Percentiles rank a stretch among this genome's conserved stretches.
Conservation (phyloP, 768 basidiomycete species). For the Hygrocybe punicea region DNA sequence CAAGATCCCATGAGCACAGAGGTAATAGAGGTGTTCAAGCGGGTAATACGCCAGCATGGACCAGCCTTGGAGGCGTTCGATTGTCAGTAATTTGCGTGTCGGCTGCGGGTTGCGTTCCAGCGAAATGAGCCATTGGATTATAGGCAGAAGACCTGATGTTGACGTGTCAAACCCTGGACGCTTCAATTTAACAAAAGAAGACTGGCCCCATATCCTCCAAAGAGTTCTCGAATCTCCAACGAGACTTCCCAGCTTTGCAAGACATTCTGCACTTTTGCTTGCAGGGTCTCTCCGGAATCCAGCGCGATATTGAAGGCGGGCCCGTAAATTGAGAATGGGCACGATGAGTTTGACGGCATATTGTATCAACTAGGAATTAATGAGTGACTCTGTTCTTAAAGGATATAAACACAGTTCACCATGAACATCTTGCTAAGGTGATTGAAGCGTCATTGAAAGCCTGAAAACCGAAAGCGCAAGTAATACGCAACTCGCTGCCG, state of each 20-base stretch:
- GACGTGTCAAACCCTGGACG: background rate
- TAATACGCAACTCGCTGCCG: slow-evolving; percentile 73
- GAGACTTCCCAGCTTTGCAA: slow-evolving; percentile 51
- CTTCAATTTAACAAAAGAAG: no score
- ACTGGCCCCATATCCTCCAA: slow-evolving; percentile 77
- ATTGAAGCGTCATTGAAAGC: slow-evolving; percentile 4
- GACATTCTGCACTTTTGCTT: slow-evolving; percentile 52
- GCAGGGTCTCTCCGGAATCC: slow-evolving; percentile 53
- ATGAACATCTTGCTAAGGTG: slow-evolving; percentile 66
- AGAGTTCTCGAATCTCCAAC: slow-evolving; percentile 69
- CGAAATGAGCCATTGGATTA: slow-evolving; percentile 74
- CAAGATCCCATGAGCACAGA: slow-evolving; percentile 58
- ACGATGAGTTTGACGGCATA: slow-evolving; percentile 68
- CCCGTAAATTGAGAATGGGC: slow-evolving; percentile 63
- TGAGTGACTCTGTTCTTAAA: background rate
- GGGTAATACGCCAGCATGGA: slow-evolving; percentile 80
- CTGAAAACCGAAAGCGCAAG: slow-evolving; percentile 5
- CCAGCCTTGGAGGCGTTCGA: slow-evolving; percentile 78
- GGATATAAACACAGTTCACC: slow-evolving; percentile 38
- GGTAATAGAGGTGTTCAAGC: slow-evolving; percentile 71
- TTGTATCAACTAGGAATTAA: slow-evolving; percentile 56
- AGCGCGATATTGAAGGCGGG: slow-evolving; percentile 61
- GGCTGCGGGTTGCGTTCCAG: slow-evolving; percentile 70
- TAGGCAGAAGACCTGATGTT: slow-evolving; percentile 64
- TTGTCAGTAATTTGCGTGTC: slow-evolving; percentile 65